Percentiles rank a stretch among this genome's conserved stretches.
Evolutionary conservation across 202 grass and related monocot genomes (phyloP).

Genomic region (Zizania palustris): DNA sequence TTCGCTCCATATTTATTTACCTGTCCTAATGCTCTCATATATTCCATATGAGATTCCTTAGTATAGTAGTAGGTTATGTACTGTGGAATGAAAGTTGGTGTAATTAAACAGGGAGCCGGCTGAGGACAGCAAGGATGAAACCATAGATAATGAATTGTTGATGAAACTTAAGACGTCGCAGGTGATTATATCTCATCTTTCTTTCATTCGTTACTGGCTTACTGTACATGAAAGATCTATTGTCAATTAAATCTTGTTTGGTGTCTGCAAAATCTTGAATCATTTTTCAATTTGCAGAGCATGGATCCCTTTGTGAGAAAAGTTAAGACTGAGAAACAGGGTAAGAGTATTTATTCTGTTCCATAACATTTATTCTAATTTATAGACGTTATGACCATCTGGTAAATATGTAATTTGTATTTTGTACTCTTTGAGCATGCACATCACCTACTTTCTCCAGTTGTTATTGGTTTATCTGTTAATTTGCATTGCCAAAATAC

Average conservation of each 20-base stretch:
- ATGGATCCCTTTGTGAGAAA: slow-evolving; percentile 25
- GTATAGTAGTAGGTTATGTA: neutral
- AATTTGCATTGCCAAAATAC: neutral
- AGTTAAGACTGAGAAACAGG: slow-evolving; percentile 47
- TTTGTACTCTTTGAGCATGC: too few species aligned
- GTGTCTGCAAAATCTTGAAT: slow-evolving; percentile 8
- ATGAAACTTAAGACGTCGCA: slow-evolving; percentile 48
- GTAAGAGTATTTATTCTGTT: slow-evolving; percentile 37
- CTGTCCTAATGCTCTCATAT: neutral
- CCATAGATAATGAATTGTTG: slow-evolving; percentile 45
- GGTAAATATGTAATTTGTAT: too few species aligned
- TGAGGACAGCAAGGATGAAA: slow-evolving; percentile 54
- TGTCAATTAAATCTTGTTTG: slow-evolving; percentile 19
- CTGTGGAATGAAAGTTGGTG: slow-evolving; percentile 13
- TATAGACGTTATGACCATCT: neutral
- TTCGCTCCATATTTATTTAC: neutral
- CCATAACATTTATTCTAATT: slow-evolving; percentile 6
- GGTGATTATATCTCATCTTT: slow-evolving; percentile 12
- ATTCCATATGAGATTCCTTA: neutral
- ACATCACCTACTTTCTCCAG: too few species aligned
- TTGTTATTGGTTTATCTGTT: neutral
- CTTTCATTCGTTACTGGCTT: neutral
- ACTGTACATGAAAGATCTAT: slow-evolving; percentile 9
- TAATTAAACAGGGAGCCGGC: slow-evolving; percentile 48
- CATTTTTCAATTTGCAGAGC: slow-evolving; percentile 31